Base-by-base conservation (phyloP, 257 asterid genomes). In the Solanum chiquidenum region DNA sequence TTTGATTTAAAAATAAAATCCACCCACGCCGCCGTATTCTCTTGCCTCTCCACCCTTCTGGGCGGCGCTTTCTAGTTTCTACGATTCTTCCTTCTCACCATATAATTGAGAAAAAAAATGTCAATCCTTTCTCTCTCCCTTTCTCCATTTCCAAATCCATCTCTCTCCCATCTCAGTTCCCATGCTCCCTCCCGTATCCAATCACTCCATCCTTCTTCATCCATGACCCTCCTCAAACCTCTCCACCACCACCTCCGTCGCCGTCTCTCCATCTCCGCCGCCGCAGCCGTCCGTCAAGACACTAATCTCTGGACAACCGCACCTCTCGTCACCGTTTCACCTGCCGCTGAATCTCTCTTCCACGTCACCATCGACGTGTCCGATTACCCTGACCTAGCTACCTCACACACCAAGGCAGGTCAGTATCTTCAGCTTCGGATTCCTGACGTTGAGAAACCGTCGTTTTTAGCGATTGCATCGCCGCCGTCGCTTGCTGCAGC, bases 401-500 rank as follows among this genome's bases (percentile, higher is more conserved):
- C 90, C 3, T 95, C 99, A 2, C 90, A 94, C 84, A 93, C 96
- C 31, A 88, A 68, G 34, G 90, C 99, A 20, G 98, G 98, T 5
- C 99, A 95, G 89, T 96, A 96, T 86, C 91, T 96, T 62, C 98
- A 94, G 91, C 93, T 95, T 55, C 95, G 97, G 9, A 89, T 93
- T 3, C 95, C 91, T 76, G 89, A 93, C 46, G 93, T 90, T 20
- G 89, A 87, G 40, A 93, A 91, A 44, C 95, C 98, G 37, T 85
- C 98, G 35, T 92, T 93, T 58, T 91, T 96, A 34, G 93, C 98
- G 68, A 94, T 96, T 40, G 94, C 98, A 0, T 95, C 99, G 55
- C 96, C 98, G 58, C 99, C 99, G n/a, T 92, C 94, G 2, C 55
- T 91, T n/a, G 93, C 98, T 23, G 90, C 91, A 9, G 80, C 93